These are phyloP conservation scores for Saturnispora halmiae DNA, from an alignment of 805 yeast genomes.

Conservation along the genomic window DNA sequence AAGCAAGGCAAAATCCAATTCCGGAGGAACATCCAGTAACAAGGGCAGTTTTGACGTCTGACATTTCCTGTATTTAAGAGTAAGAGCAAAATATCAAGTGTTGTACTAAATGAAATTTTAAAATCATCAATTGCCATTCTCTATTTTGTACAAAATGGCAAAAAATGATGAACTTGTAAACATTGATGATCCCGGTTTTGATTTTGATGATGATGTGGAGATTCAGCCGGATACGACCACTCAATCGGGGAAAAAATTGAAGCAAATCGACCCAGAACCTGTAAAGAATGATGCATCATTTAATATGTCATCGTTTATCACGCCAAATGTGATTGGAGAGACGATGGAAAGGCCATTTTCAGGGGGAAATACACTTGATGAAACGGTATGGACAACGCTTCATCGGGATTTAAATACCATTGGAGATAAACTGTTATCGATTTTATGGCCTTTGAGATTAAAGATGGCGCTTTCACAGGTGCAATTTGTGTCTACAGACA, in stretches of 20 bases:
- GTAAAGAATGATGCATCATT: constrained; percentile 14
- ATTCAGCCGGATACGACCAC: constrained; percentile 28
- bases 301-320: constrained; percentile 28
- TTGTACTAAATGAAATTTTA: too few relatives aligned
- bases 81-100: too few relatives aligned
- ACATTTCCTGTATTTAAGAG: too few relatives aligned
- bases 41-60: constrained; percentile 30
- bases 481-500: constrained; percentile 16
- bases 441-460: constrained; percentile 31
- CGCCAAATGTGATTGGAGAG: constrained; percentile 25
- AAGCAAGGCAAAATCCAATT: constrained; percentile 42
- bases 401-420: constrained; percentile 28
- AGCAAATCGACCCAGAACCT: constrained; percentile 7
- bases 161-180: background rate
- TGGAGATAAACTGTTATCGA: constrained; percentile 28
- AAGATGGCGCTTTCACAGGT: constrained; percentile 22
- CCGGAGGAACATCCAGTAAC: constrained; percentile 57
- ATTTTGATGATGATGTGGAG: constrained; percentile 27
- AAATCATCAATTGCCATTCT: background rate
- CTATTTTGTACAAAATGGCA: background rate
- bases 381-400: constrained; percentile 42
- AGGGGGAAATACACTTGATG: constrained; percentile 53
- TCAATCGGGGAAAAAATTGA: background rate
- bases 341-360: constrained; percentile 41
- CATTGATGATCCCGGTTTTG: background rate